phyloP scores from a whole-genome alignment of 345 rosid species.

The Murraya koenigii region DNA sequence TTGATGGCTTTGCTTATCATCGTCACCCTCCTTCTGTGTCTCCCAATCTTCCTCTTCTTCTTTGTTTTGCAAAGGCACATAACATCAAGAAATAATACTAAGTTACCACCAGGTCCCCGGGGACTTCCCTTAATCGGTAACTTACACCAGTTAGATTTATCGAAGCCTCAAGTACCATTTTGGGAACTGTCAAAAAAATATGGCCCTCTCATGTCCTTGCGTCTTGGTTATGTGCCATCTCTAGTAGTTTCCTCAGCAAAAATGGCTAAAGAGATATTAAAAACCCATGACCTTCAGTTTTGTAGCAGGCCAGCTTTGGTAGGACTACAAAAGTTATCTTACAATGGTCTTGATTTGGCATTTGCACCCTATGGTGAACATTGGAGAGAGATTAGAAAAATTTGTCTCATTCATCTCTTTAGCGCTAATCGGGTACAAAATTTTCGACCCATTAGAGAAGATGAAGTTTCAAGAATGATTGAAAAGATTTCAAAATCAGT shows the following conservation, averaged over 20 bases:
- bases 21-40: background rate
- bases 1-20: background rate
- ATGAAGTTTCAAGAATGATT: conserved; percentile 25
- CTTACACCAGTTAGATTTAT: conserved; percentile 37
- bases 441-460: conserved; percentile 22
- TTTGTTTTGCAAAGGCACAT: conserved; percentile 1
- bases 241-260: conserved; percentile 30
- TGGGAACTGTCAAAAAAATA: conserved; percentile 43
- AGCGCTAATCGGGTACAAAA: conserved; percentile 12
- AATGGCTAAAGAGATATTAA: conserved; percentile 24
- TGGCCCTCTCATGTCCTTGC: conserved; percentile 48
- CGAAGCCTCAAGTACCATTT: conserved; percentile 27
- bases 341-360: conserved; percentile 18
- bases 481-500: conserved; percentile 9
- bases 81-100: background rate
- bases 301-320: conserved; percentile 17
- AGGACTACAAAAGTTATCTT: background rate
- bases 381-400: conserved; percentile 30
- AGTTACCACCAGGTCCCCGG: conserved; percentile 47
- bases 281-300: conserved; percentile 27
- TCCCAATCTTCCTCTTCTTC: conserved; percentile 8
- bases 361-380: conserved; percentile 26
- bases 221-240: conserved; percentile 33
- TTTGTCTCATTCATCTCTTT: conserved; percentile 25
- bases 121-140: conserved; percentile 50